A percentile compares a stretch with the other conserved stretches of the same genome.
Evolutionary conservation across 768 basidiomycete genomes (phyloP).

Genomic region (Lyophyllum shimeji): DNA sequence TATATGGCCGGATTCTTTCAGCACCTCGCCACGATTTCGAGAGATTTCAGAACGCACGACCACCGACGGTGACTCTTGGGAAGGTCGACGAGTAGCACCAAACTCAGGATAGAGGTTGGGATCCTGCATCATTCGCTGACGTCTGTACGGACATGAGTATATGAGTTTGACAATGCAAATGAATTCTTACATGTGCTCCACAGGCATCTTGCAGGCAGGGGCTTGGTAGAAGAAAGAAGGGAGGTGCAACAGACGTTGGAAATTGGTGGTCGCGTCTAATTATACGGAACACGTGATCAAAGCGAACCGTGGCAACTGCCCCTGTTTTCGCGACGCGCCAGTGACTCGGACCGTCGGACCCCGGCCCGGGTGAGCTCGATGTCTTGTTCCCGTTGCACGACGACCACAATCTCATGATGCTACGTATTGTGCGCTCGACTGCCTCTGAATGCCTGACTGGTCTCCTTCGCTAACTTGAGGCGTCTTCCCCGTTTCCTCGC

Average conservation of each 20-base stretch:
- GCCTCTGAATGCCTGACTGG: too few relatives aligned
- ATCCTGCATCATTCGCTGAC: conserved; percentile 31
- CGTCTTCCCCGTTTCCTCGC: too few relatives aligned
- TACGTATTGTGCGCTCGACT: too few relatives aligned
- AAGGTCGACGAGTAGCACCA: conserved; percentile 18
- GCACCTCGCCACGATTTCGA: neutral
- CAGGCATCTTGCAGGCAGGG: conserved; percentile 22
- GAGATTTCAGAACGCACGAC: conserved; percentile 25
- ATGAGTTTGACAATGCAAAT: neutral
- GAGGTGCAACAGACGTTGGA: conserved; percentile 3
- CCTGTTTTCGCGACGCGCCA: too few relatives aligned
- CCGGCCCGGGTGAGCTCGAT: too few relatives aligned
- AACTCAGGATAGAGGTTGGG: conserved; percentile 32
- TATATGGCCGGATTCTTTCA: neutral
- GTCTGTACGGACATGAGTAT: conserved; percentile 19
- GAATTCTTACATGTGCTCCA: conserved; percentile 33
- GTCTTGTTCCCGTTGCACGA: too few relatives aligned
- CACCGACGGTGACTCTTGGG: conserved; percentile 18
- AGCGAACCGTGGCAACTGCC: conserved; percentile 4
- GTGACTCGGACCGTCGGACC: too few relatives aligned
- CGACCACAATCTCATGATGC: too few relatives aligned
- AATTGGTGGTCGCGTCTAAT: conserved; percentile 24
- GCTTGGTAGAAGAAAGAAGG: neutral
- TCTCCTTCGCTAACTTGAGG: too few relatives aligned
- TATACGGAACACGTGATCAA: conserved; percentile 26